These are phyloP conservation scores for Dioscorea zingiberensis DNA, from an alignment of 106 monocot genomes.

Conservation along the genomic window DNA sequence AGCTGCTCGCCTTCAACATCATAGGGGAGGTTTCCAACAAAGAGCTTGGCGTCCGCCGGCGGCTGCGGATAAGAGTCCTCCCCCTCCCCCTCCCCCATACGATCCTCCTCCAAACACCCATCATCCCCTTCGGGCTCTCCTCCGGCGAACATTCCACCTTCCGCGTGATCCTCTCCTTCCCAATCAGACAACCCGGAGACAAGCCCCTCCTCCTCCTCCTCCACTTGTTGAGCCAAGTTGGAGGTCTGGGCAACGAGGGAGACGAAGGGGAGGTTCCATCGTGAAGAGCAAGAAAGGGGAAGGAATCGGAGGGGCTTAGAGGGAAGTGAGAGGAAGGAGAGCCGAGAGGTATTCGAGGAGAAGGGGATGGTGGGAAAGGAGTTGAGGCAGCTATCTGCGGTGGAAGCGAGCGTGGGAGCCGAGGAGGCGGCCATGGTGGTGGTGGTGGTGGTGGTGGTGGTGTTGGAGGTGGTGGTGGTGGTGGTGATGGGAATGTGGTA, in stretches of 20 bases:
- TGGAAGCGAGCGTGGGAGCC: neutral
- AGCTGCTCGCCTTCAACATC: constrained; percentile 73
- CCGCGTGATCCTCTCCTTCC: constrained; percentile 7
- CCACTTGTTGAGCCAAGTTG: constrained; percentile 32
- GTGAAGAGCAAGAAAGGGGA: constrained; percentile 4
- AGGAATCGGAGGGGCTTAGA: neutral
- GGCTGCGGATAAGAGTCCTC: constrained; percentile 51
- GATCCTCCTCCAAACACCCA: constrained; percentile 18
- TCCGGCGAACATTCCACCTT: constrained; percentile 1
- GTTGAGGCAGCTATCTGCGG: neutral
- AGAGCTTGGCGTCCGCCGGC: constrained; percentile 86
- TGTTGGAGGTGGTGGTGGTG: too few relatives aligned
- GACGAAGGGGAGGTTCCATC: constrained; percentile 9
- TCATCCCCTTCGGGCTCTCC: constrained; percentile 3
- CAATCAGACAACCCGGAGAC: constrained; percentile 9
- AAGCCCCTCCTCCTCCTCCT: constrained; percentile 2
- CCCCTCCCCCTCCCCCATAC: neutral
- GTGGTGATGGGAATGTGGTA: too few relatives aligned
- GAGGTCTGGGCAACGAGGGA: constrained; percentile 49
- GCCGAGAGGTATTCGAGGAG: neutral
- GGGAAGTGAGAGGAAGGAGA: neutral
- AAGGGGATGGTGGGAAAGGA: neutral
- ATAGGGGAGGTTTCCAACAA: constrained; percentile 75
- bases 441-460: too few relatives aligned
- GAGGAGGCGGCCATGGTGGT: neutral